These are phyloP conservation scores for Apiospora malaysiana DNA, from an alignment of 2,329 filamentous ascomycete species.

Conservation along the genomic window DNA sequence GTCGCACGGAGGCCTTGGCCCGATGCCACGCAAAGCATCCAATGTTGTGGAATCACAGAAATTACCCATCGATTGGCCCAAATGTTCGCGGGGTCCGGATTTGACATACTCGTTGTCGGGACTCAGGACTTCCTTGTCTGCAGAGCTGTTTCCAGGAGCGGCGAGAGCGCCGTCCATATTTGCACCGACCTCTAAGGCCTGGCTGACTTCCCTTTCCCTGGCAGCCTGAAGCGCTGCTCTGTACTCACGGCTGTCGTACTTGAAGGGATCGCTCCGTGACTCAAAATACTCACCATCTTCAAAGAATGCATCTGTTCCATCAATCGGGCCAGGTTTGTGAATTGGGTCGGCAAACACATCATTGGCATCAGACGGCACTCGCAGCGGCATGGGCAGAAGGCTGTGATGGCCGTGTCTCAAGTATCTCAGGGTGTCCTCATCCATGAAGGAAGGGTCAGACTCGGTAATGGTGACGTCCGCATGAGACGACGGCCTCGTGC, in stretches of 20 bases:
- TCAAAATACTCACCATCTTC: constrained; percentile 36
- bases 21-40: background rate
- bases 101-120: background rate
- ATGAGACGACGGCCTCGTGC: background rate
- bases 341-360: constrained; percentile 1
- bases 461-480: constrained; percentile 6
- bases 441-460: background rate
- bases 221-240: constrained; percentile 44
- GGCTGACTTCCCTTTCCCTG: constrained; percentile 51
- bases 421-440: background rate
- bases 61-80: constrained; percentile 19
- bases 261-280: constrained; percentile 51
- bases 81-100: background rate
- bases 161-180: background rate
- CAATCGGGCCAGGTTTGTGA: background rate
- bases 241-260: constrained; percentile 50
- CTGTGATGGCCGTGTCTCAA: constrained; percentile 2
- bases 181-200: constrained; percentile 39
- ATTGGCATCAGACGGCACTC: constrained; percentile 23
- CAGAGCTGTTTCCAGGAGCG: background rate
- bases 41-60: constrained; percentile 25
- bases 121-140: constrained; percentile 21
- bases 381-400: constrained; percentile 31
- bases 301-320: constrained; percentile 30
- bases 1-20: background rate